Percentiles rank a stretch among this genome's conserved stretches.
Conservation (phyloP, 306 rosid genomes). For the Canavalia gladiata region DNA sequence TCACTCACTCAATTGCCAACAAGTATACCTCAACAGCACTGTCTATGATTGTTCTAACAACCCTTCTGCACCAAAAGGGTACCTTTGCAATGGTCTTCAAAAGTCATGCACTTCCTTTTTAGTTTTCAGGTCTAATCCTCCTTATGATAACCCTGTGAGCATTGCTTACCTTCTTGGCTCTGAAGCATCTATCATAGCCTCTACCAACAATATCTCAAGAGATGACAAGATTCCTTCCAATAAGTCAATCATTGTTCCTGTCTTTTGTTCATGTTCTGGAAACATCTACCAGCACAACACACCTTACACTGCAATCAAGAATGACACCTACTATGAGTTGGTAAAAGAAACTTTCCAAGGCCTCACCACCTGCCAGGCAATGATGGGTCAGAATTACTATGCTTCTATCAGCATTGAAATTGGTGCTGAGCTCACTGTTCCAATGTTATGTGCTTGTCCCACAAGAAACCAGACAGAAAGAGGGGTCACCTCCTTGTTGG, state of each 20-base stretch:
- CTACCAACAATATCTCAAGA: slow-evolving; percentile 55
- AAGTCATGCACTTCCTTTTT: slow-evolving; percentile 61
- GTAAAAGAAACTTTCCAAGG: slow-evolving; percentile 56
- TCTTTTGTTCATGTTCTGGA: slow-evolving; percentile 63
- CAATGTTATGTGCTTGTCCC: slow-evolving; percentile 64
- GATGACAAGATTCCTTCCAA: slow-evolving; percentile 48
- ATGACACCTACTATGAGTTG: slow-evolving; percentile 48
- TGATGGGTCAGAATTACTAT: slow-evolving; percentile 64
- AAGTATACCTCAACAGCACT: slow-evolving; percentile 53
- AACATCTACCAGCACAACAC: slow-evolving; percentile 60
- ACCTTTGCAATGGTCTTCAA: slow-evolving; percentile 53
- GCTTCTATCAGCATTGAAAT: slow-evolving; percentile 34
- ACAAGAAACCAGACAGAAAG: slow-evolving; percentile 47
- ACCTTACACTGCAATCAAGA: slow-evolving; percentile 35
- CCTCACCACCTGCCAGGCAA: slow-evolving; percentile 64
- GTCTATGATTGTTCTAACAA: slow-evolving; percentile 46
- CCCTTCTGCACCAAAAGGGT: slow-evolving; percentile 59
- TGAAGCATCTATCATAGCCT: slow-evolving; percentile 58
- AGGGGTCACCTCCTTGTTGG: slow-evolving; percentile 55
- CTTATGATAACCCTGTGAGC: slow-evolving; percentile 49
- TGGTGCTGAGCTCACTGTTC: slow-evolving; percentile 55
- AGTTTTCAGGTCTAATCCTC: slow-evolving; percentile 52
- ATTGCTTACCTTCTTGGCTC: slow-evolving; percentile 64
- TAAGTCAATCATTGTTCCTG: slow-evolving; percentile 56
- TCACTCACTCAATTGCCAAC: slow-evolving; percentile 54